phyloP scores from a whole-genome alignment of 1,139 yeast genomes.

The Blastobotrys proliferans region DNA sequence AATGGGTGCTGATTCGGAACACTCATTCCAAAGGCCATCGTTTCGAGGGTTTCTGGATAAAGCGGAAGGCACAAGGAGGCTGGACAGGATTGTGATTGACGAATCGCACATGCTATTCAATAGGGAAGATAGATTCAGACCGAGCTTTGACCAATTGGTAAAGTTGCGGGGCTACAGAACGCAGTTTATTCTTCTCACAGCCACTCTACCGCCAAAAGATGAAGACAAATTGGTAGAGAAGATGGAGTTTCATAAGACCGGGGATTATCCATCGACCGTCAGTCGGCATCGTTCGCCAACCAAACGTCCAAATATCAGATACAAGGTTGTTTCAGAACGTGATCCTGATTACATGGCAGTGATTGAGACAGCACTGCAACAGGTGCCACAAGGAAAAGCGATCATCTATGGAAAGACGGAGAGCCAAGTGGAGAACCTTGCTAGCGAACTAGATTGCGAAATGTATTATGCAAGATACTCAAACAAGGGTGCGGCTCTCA shows the following conservation, averaged over 20 bases:
- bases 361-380: not conserved
- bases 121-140: not conserved
- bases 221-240: not conserved
- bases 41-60: not conserved
- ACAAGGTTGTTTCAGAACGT: not conserved
- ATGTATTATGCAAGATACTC: no score
- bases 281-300: conserved; percentile 1
- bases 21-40: no score
- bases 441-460: no score
- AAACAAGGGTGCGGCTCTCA: no score
- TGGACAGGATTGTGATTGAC: conserved; percentile 2
- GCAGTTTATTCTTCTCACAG: not conserved
- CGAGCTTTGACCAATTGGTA: not conserved
- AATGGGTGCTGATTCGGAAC: no score
- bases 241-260: not conserved
- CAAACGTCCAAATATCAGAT: not conserved
- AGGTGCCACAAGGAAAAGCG: not conserved
- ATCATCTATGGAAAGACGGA: not conserved
- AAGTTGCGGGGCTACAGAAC: not conserved
- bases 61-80: not conserved
- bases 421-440: no score
- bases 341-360: not conserved
- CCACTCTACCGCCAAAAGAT: not conserved
- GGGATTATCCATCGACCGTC: not conserved
- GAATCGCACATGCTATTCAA: not conserved